These are phyloP conservation scores for Vachellia pachyceras DNA, from an alignment of 306 rosid species.

Conservation along the genomic window DNA sequence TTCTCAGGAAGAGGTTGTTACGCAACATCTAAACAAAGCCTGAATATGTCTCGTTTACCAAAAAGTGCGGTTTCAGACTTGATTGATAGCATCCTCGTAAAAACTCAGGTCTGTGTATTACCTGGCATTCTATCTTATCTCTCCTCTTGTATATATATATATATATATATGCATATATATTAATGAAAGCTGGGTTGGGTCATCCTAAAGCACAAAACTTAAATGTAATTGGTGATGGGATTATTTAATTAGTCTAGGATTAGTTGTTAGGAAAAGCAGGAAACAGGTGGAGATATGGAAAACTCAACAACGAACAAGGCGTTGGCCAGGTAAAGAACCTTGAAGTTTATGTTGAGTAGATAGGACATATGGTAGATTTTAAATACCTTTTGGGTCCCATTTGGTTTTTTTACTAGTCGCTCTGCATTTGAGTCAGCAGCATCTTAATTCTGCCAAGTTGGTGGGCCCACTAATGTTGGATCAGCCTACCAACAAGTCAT, in stretches of 20 bases:
- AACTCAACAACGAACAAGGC: slow-evolving; percentile 36
- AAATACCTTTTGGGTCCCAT: slow-evolving; percentile 43
- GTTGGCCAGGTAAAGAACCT: slow-evolving; percentile 46
- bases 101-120: slow-evolving; percentile 6
- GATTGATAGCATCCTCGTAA: not conserved
- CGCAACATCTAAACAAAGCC: slow-evolving; percentile 28
- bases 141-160: not conserved
- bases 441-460: slow-evolving; percentile 52
- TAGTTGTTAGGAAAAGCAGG: slow-evolving; percentile 49
- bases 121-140: slow-evolving; percentile 20
- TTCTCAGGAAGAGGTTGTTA: slow-evolving; percentile 14
- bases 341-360: slow-evolving; percentile 45
- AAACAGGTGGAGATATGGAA: slow-evolving; percentile 45
- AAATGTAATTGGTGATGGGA: slow-evolving; percentile 46
- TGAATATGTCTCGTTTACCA: slow-evolving; percentile 12
- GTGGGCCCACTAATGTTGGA: slow-evolving; percentile 58
- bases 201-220: slow-evolving; percentile 52
- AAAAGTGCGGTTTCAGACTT: slow-evolving; percentile 20
- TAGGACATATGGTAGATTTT: slow-evolving; percentile 51
- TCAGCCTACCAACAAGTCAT: slow-evolving; percentile 29
- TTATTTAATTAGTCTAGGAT: slow-evolving; percentile 36
- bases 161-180: not conserved
- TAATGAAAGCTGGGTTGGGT: slow-evolving; percentile 43
- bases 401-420: slow-evolving; percentile 22
- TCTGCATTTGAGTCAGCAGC: slow-evolving; percentile 35